phyloP scores from a whole-genome alignment of 2,329 filamentous ascomycete species.

The Parastagonospora nodorum region DNA sequence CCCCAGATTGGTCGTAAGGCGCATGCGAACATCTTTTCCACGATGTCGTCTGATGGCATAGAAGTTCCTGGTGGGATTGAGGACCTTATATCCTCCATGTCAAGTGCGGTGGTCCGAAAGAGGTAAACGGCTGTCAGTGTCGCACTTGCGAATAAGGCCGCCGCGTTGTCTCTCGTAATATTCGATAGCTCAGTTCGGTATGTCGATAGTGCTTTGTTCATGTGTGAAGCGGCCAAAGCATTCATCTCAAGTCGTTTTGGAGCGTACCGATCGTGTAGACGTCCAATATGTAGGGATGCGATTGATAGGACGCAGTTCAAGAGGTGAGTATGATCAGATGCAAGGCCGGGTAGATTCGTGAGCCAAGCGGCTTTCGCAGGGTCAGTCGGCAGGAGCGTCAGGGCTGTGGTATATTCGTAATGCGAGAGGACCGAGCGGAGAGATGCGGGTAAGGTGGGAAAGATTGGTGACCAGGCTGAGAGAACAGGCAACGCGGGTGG shows the following conservation, averaged over 20 bases:
- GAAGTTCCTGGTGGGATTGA: slow-evolving; percentile 24
- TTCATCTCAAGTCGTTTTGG: slow-evolving; percentile 27
- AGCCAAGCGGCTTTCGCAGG: slow-evolving; percentile 42
- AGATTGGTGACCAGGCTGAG: slow-evolving; percentile 36
- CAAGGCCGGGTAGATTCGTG: slow-evolving; percentile 43
- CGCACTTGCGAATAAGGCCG: slow-evolving; percentile 47
- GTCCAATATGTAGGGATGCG: slow-evolving; percentile 53
- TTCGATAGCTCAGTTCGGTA: slow-evolving; percentile 37
- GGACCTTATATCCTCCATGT: slow-evolving; percentile 36
- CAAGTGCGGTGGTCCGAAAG: slow-evolving; percentile 38
- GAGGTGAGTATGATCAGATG: slow-evolving; percentile 50
- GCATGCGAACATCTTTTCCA: slow-evolving; percentile 35
- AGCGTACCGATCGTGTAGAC: slow-evolving; percentile 35
- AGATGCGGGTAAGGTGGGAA: slow-evolving; percentile 25
- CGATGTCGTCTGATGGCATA: slow-evolving; percentile 21
- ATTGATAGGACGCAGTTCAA: slow-evolving; percentile 53
- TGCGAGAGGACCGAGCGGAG: slow-evolving; percentile 38
- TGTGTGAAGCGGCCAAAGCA: slow-evolving; percentile 34
- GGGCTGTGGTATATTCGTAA: slow-evolving; percentile 40
- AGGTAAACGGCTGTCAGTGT: slow-evolving; percentile 42
- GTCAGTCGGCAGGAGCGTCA: slow-evolving; percentile 35
- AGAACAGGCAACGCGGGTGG: slow-evolving; percentile 28
- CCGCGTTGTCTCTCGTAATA: slow-evolving; percentile 49
- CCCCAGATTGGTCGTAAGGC: slow-evolving; percentile 33
- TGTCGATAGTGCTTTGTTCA: slow-evolving; percentile 40